Percentiles rank a stretch among this genome's conserved stretches.
phyloP scores from a whole-genome alignment of 495 filamentous ascomycete species.

The Staphylotrichum tortipilum region DNA sequence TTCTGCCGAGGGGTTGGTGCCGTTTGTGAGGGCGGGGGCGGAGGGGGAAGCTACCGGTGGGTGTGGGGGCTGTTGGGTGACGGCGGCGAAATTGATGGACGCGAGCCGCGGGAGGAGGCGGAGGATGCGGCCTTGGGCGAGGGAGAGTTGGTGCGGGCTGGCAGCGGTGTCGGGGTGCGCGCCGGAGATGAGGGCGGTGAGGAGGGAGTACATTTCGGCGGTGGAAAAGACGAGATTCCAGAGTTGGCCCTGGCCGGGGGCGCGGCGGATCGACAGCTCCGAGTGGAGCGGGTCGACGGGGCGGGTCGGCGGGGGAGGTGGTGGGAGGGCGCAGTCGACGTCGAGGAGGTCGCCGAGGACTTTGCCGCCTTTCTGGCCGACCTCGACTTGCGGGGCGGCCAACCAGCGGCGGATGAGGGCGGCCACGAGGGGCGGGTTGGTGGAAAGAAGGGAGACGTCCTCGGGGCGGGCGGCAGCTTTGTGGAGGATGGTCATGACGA shows the following conservation, averaged over 20 bases:
- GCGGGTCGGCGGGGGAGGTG: constrained; percentile 29
- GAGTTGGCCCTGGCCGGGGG: constrained; percentile 55
- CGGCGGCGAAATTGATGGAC: constrained; percentile 51
- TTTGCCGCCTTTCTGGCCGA: constrained; percentile 59
- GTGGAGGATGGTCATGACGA: constrained; percentile 60
- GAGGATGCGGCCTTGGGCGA: constrained; percentile 71
- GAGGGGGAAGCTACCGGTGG: constrained; percentile 54
- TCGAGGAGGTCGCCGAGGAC: constrained; percentile 64
- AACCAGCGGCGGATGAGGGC: constrained; percentile 65
- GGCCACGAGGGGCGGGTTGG: constrained; percentile 51
- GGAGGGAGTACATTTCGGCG: constrained; percentile 52
- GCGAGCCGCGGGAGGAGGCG: constrained; percentile 61
- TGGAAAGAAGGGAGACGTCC: constrained; percentile 61
- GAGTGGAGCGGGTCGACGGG: background rate
- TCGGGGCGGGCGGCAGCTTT: constrained; percentile 55
- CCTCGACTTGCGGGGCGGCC: constrained; percentile 56
- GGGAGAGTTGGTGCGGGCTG: constrained; percentile 53
- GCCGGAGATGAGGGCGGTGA: constrained; percentile 54
- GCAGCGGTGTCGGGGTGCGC: constrained; percentile 31
- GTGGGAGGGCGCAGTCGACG: constrained; percentile 51
- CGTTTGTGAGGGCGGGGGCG: constrained; percentile 37
- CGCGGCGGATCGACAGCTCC: constrained; percentile 30
- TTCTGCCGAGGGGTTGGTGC: background rate
- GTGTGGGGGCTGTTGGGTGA: constrained; percentile 51
- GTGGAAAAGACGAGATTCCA: constrained; percentile 68